Evolutionary conservation across 1,284 basidiomycete species (phyloP), one percentile per base, ranked within the genome.

Genomic region (Laetiporus sulphureus): DNA sequence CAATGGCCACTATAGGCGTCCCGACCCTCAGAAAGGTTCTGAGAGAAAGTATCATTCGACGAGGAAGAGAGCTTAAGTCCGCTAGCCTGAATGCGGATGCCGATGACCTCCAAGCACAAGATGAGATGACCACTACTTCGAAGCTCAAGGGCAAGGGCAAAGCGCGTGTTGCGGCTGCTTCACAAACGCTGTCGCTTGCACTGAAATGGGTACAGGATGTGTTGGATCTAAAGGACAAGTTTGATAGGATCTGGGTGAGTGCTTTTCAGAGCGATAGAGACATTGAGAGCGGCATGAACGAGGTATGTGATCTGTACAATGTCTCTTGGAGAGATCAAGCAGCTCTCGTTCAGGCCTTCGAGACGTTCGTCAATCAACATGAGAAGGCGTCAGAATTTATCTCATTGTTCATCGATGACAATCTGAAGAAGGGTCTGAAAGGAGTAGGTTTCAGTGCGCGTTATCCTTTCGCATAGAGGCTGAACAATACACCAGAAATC

Each of bases 331-430:
- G 19, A 8, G 36, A 33, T 1, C 30, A 15, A 21, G 30, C n/a
- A 36, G 12, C 44, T 32, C 12, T 32, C 13, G 5, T 24, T 5
- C 27, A 95, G 91, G 94, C 93, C 0, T 98, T 98, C 56, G 85
- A 89, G 60, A 77, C 82, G 0, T 96, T 99, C 62, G 83, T 99
- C 60, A 98, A 99, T 63, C 68, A 74, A 29, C 93, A 98, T 58
- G 76, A 80, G 36, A 87, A 90, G 52, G 79, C 91, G 7, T 83
- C 96, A 2, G 96, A 99, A 57, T 99, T 84, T 61, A 91, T 98
- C 38, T 99, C 95, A 2, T 68, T 99, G 43, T 99, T 92, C 65
- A 94, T 99, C 49, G 96, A 99, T 56, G 95, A 99, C 54, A 87
- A 99, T 60, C 73, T 99, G 30, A 94, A 90, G 65, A 92, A 93